Base-by-base conservation (phyloP, 2,329 filamentous ascomycete species). In the Pseudogymnoascus sp. region DNA sequence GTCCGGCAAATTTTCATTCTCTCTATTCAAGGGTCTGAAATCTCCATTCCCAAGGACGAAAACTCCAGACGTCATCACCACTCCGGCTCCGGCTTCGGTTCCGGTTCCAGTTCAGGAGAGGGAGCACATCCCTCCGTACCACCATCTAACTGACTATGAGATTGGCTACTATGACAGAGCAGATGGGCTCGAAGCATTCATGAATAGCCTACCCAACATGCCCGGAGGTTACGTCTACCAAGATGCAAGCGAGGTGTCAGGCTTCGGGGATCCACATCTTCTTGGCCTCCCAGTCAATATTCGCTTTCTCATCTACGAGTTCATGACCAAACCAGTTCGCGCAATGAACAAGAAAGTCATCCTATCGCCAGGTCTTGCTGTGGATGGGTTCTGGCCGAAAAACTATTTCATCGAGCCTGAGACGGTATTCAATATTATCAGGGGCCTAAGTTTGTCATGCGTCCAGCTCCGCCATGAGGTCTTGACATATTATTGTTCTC, bases 401-500 rank as follows among this genome's bases (percentile, higher is more conserved):
- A n/a, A 36, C 2, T 5, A 8, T 6, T 58, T 58, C 33, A 58
- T 37, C n/a, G 54, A n/a, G 10, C 54, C 54, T 9, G 7, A n/a
- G 4, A 10, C 17, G 10, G 5, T 58, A n/a, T 24, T 58, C 10
- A 10, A 29, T 9, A n/a, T 36, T 9, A 39, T 58, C 11, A 15
- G 54, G 6, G 5, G 33, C 11, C 54, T 58, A 24, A 36, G 31
- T 36, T 21, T 36, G 54, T 5, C 33, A 7, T 58, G 54, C 24
- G n/a, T 36, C 17, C 31, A 58, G 33, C 60, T 72, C 35, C 66
- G 71, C 1, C 17, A 65, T 13, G 71, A 72, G n/a, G 17, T 71
- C 24, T 60, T 72, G 66, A 65, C 62, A n/a, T 72, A 68, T 35
- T 72, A 72, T 60, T 72, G 68, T 68, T 67, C 68, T 4, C 57